Evolutionary conservation across 1,284 basidiomycete genomes (phyloP), one percentile per base, ranked within the genome.

Genomic region (Dichomitus squalens): DNA sequence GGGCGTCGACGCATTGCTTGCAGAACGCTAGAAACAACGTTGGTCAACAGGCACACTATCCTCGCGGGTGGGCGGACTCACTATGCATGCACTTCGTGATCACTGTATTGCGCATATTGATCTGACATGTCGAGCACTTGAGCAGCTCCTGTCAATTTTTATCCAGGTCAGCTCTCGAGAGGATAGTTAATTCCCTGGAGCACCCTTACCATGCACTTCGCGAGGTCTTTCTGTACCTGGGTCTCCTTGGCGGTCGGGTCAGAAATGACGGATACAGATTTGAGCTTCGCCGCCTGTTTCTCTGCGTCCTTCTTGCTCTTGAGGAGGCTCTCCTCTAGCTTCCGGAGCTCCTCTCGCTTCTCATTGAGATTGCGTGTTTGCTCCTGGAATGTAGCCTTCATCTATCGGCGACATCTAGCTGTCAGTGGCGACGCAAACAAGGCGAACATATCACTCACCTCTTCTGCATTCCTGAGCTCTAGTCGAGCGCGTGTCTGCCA

Each of bases 21-120:
- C 96, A 98, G 75, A 98, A 96, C 0, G 94, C 92, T 94, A 29
- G 12, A 29, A 16, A n/a, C 20, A 8, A 18, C 55, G 2, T 25
- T 29, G 21, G 34, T 23, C 1, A 4, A 47, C 33, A 27, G n/a
- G n/a, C 7, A 20, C 29, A 11, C 6, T 5, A 31, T 31, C 11
- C 11, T 5, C 29, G 29, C 11, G 29, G 29, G 29, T 31, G 5
- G 29, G 11, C 11, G 5, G 29, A 84, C 92, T 67, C 71, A 95
- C 93, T 93, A 72, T 98, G 96, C 85, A 93, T 88, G 79, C 96
- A 99, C 72, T 96, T 96, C 25, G 87, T 91, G 65, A 99, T 86
- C 57, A 96, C 87, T 34, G 92, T 91, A 61, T 88, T 86, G 52
- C 96, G 90, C 75, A 96, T 90, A 59, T 89, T 83, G 60, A 86